These are phyloP conservation scores for Blastomyces silverae DNA, from an alignment of 2,329 filamentous ascomycete species.

Conservation along the genomic window DNA sequence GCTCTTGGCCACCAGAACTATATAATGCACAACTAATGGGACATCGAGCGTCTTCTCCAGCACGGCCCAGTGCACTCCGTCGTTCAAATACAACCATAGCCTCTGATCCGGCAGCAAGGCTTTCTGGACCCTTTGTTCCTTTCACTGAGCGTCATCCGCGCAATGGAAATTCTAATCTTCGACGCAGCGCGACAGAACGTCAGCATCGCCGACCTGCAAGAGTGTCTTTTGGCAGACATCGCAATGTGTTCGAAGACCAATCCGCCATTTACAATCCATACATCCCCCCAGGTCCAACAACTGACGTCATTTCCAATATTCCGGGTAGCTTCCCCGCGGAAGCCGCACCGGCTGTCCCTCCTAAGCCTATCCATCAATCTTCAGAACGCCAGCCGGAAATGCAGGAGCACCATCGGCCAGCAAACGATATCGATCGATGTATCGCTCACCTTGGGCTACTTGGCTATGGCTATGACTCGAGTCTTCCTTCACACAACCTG, in stretches of 20 bases:
- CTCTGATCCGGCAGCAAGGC: conserved; percentile 24
- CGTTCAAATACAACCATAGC: conserved; percentile 26
- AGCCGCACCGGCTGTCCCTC: conserved; percentile 10
- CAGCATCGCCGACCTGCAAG: conserved; percentile 20
- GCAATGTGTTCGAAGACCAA: background rate
- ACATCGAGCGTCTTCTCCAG: background rate
- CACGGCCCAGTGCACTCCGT: conserved; percentile 17
- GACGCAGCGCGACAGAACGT: conserved; percentile 29
- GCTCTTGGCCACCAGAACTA: conserved; percentile 12
- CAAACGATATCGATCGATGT: conserved; percentile 32
- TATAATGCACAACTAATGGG: conserved; percentile 2
- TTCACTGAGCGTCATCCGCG: conserved; percentile 8
- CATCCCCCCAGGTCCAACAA: conserved; percentile 8
- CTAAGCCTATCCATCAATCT: conserved; percentile 1
- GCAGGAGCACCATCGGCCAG: conserved; percentile 2
- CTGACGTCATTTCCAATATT: conserved; percentile 16
- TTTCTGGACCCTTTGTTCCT: conserved; percentile 26
- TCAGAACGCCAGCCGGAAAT: background rate
- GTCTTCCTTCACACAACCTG: conserved; percentile 36
- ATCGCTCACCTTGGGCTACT: conserved; percentile 36
- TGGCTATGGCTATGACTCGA: conserved; percentile 36
- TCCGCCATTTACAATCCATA: background rate
- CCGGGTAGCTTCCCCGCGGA: conserved; percentile 28
- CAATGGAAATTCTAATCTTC: conserved; percentile 18
- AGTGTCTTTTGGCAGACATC: background rate